These are phyloP conservation scores for Cucumis melo DNA, from an alignment of 306 rosid genomes.

Conservation along the genomic window DNA sequence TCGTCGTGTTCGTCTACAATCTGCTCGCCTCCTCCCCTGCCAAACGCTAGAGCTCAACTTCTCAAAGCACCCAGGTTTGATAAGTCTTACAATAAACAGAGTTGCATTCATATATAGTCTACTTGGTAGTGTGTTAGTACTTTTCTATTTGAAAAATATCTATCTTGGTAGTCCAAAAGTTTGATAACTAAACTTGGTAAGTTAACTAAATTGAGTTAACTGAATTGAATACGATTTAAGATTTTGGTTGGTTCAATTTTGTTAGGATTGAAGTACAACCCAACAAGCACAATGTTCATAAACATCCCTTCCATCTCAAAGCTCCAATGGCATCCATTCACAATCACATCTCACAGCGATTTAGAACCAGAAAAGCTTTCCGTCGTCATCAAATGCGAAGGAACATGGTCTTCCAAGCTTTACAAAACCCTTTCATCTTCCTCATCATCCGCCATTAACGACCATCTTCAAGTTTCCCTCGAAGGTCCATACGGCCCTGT, in stretches of 20 bases:
- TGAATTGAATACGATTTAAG: no score
- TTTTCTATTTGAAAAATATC: no score
- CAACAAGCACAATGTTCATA: slow-evolving; percentile 58
- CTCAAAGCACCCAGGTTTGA: slow-evolving; percentile 38
- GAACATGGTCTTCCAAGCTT: slow-evolving; percentile 58
- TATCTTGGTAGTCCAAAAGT: no score
- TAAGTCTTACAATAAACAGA: no score
- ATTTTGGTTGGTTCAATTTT: neutral
- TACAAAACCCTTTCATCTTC: slow-evolving; percentile 47
- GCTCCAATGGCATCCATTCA: slow-evolving; percentile 94
- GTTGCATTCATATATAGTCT: no score
- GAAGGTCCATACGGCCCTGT: slow-evolving; percentile 76
- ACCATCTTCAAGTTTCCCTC: slow-evolving; percentile 32
- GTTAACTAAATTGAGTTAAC: no score
- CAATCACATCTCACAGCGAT: slow-evolving; percentile 49
- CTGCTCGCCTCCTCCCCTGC: slow-evolving; percentile 50
- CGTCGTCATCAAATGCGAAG: slow-evolving; percentile 53
- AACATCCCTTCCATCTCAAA: slow-evolving; percentile 64
- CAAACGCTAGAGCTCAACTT: slow-evolving; percentile 62
- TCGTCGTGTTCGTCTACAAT: slow-evolving; percentile 23
- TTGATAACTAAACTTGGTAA: no score
- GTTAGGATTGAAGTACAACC: slow-evolving; percentile 47
- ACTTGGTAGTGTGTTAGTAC: no score
- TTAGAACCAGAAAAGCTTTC: slow-evolving; percentile 51
- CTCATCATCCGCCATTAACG: slow-evolving; percentile 27